Percentiles rank a stretch among this genome's conserved stretches.
These are phyloP conservation scores for Lenzites betulinus DNA, from an alignment of 768 basidiomycete genomes.

Conservation along the genomic window DNA sequence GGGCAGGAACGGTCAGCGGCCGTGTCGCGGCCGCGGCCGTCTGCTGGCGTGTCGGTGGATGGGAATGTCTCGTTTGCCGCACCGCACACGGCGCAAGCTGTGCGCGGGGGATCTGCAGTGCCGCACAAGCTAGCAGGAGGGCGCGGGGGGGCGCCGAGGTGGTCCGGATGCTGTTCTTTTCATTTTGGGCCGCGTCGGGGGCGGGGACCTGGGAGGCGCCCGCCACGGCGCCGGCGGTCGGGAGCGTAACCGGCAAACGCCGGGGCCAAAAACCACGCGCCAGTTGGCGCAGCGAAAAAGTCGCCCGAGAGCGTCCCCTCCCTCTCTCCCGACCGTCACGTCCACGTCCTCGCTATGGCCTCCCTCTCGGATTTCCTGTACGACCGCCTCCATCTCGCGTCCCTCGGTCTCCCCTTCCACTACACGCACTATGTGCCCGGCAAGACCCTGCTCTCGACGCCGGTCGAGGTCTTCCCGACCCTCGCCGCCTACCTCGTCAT, in stretches of 20 bases:
- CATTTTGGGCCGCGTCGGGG: constrained; percentile 2
- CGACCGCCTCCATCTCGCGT: constrained; percentile 51
- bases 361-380: constrained; percentile 75
- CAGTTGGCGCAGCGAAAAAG: constrained; percentile 23
- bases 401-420: constrained; percentile 51
- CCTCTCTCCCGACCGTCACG: constrained; percentile 23
- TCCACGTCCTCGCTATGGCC: constrained; percentile 51
- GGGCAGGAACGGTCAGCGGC: constrained; percentile 7
- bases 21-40: not conserved
- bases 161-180: not conserved
- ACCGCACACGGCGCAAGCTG: constrained; percentile 4
- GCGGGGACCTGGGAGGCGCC: constrained; percentile 3
- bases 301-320: constrained; percentile 14
- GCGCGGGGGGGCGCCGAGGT: not conserved
- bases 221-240: not conserved
- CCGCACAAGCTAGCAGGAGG: not conserved
- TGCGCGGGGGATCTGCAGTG: not conserved
- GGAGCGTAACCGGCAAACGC: constrained; percentile 8
- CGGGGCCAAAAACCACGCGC: constrained; percentile 30
- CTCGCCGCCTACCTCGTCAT: constrained; percentile 82
- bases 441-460: constrained; percentile 78
- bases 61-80: no score
- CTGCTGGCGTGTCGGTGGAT: no score
- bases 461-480: constrained; percentile 63
- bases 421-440: constrained; percentile 69